Evolutionary conservation across 768 basidiomycete genomes (phyloP).

Genomic region (Pleurotus ostreatus): DNA sequence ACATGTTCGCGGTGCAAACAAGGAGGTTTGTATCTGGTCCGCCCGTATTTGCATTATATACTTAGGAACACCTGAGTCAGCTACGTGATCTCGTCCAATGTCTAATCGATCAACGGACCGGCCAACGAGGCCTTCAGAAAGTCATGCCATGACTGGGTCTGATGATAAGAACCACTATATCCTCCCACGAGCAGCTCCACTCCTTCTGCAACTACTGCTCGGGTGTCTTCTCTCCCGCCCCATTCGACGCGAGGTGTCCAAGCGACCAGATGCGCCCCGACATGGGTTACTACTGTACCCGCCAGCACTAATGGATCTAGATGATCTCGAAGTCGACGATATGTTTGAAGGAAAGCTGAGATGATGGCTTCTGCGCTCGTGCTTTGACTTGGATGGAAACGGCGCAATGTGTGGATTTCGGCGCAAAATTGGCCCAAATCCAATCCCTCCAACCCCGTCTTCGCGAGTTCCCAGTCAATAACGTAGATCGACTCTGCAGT

Average conservation of each 20-base stretch:
- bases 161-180: constrained; percentile 15
- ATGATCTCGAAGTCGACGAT: constrained; percentile 23
- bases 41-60: no score
- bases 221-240: constrained; percentile 43
- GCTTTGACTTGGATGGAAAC: constrained; percentile 39
- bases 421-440: constrained; percentile 66
- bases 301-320: constrained; percentile 25
- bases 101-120: constrained; percentile 16
- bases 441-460: constrained; percentile 49
- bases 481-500: constrained; percentile 38
- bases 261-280: constrained; percentile 52
- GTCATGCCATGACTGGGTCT: constrained; percentile 9
- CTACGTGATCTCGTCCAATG: background rate
- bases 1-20: constrained; percentile 1
- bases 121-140: constrained; percentile 24
- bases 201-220: constrained; percentile 48
- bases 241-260: constrained; percentile 47
- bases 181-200: constrained; percentile 37
- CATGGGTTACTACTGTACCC: constrained; percentile 37
- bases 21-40: no score
- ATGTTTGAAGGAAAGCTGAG: constrained; percentile 41
- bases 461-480: constrained; percentile 65
- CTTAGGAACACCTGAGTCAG: background rate
- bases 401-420: constrained; percentile 48
- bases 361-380: constrained; percentile 33